Conservation (phyloP, 2,329 filamentous ascomycete genomes). For the Alternaria solani region DNA sequence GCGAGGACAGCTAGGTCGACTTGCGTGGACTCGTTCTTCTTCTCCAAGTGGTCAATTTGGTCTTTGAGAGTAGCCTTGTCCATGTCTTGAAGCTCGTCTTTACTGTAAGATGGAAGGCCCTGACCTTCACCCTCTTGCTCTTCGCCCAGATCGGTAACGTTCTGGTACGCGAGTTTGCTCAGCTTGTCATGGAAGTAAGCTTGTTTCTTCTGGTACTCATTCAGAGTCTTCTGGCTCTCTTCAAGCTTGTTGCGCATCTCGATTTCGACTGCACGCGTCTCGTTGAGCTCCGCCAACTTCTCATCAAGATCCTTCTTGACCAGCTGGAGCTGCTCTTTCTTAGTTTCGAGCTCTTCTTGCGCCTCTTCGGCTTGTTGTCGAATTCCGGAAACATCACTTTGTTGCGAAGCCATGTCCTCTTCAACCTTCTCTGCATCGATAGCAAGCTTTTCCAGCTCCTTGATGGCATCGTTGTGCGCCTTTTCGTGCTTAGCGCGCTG, state of each 20-base stretch:
- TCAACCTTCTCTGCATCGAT: slow-evolving; percentile 80
- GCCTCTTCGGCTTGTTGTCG: slow-evolving; percentile 80
- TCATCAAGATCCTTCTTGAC: slow-evolving; percentile 88
- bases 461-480: slow-evolving; percentile 77
- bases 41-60: slow-evolving; percentile 71
- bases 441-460: slow-evolving; percentile 76
- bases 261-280: slow-evolving; percentile 87
- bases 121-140: slow-evolving; percentile 59
- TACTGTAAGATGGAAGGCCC: slow-evolving; percentile 77
- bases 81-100: slow-evolving; percentile 71
- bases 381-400: slow-evolving; percentile 75
- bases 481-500: slow-evolving; percentile 87
- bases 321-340: slow-evolving; percentile 79
- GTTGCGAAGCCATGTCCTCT: slow-evolving; percentile 79
- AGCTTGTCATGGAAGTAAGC: slow-evolving; percentile 92
- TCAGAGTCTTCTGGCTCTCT: slow-evolving; percentile 88
- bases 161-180: slow-evolving; percentile 81
- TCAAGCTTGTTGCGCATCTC: slow-evolving; percentile 99
- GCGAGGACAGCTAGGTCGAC: slow-evolving; percentile 87
- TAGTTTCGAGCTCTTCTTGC: slow-evolving; percentile 76
- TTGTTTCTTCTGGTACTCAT: slow-evolving; percentile 84
- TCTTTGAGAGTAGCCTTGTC: slow-evolving; percentile 69
- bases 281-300: slow-evolving; percentile 85
- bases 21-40: slow-evolving; percentile 82
- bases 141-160: slow-evolving; percentile 68